Base-by-base conservation (phyloP, 2,329 filamentous ascomycete genomes). In the Microsporum ferrugineum region DNA sequence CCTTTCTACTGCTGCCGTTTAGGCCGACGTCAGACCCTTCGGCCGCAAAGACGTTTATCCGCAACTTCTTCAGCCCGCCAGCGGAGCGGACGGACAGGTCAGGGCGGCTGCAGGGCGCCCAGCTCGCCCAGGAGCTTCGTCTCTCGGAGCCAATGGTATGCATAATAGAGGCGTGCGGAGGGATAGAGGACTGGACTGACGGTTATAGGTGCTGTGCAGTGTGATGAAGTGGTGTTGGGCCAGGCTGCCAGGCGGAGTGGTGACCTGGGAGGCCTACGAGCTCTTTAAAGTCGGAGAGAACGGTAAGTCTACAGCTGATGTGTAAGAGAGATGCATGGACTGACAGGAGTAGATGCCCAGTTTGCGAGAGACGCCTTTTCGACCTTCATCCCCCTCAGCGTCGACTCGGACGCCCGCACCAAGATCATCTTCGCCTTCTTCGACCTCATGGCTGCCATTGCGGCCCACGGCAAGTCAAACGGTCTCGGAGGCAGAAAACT, bases 181-280 rank as follows among this genome's bases (percentile, higher is more conserved):
- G 10, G 38, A 41, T 12, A 12, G 10, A n/a, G 14, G n/a, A 27
- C n/a, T 57, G 45, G 14, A 5, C n/a, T 58, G 41, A 58, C 33
- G 17, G 31, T 45, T 7, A 29, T 60, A 96, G 90, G 91, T 95
- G 61, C 83, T 99, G 60, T 91, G 91, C 65, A 94, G 91, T 68
- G 91, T 96, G 47, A 81, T 94, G 66, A 99, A 97, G 79, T 99
- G 94, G 94, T 97, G 92, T 75, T 99, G 94, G 94, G 91, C 89
- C 72, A 85, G 94, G 76, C 79, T 99, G 58, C 84, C 88, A 47
- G 90, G 91, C 62, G 94, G 94, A 69, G 86, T 99, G 12, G 91
- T 99, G 39, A 91, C 90, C 62, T 97, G 94, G 94, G 91, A 96
- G 70, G 90, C 90, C 47, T 99, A 99, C 71, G 91, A 97, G 72